Conservation (phyloP, 768 basidiomycete species). For the Termitomyces sp. region DNA sequence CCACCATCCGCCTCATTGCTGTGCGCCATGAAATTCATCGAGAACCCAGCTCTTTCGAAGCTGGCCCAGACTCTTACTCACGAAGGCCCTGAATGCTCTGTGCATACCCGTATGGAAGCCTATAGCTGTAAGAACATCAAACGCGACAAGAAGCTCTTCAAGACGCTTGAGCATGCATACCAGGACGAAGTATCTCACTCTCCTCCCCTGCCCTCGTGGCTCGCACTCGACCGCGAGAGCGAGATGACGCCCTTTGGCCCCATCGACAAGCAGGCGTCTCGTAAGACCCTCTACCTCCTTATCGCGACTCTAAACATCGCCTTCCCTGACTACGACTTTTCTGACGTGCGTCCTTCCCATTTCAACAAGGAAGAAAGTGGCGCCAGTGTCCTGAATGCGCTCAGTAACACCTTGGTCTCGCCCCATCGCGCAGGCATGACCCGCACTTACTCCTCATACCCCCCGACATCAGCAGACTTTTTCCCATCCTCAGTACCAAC, state of each 20-base stretch:
- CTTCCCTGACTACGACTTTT: slow-evolving; percentile 97
- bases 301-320: slow-evolving; percentile 96
- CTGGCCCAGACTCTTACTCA: slow-evolving; percentile 78
- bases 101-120: slow-evolving; percentile 90
- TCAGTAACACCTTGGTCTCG: slow-evolving; percentile 77
- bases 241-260: slow-evolving; percentile 89
- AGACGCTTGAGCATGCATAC: slow-evolving; percentile 84
- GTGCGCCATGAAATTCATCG: slow-evolving; percentile 79
- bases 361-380: slow-evolving; percentile 83
- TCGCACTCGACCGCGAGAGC: slow-evolving; percentile 61
- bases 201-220: slow-evolving; percentile 79
- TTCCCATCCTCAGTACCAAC: slow-evolving; percentile 73
- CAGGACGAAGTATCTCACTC: slow-evolving; percentile 75
- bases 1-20: not conserved
- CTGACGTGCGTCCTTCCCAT: slow-evolving; percentile 82
- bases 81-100: slow-evolving; percentile 82
- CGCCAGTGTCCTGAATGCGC: slow-evolving; percentile 75
- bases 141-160: slow-evolving; percentile 95
- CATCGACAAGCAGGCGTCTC: slow-evolving; percentile 74
- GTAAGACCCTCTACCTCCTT: slow-evolving; percentile 93
- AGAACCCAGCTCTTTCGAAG: slow-evolving; percentile 70
- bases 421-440: slow-evolving; percentile 61
- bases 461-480: slow-evolving; percentile 63
- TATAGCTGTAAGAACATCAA: slow-evolving; percentile 98
- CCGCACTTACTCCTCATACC: slow-evolving; percentile 83